Base-by-base conservation (phyloP, 805 yeast genomes). In the Saccharomycopsis olivae region DNA sequence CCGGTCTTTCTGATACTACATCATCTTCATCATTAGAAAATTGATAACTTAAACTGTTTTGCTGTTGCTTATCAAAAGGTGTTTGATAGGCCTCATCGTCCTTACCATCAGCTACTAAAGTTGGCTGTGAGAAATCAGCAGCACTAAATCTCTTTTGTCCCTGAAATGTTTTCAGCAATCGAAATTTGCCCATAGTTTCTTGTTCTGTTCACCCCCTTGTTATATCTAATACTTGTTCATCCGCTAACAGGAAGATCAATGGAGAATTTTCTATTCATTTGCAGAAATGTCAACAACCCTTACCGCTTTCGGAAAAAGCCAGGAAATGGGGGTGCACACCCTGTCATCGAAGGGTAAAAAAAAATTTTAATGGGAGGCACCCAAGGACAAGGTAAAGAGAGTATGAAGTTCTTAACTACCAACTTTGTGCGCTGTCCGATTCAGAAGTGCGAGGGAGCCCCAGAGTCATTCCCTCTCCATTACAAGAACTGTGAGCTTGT, bases 391-490 rank as follows among this genome's bases (percentile, higher is more conserved):
- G n/a, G 6, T 29, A 14, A 17, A 20, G 2, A 34, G 9, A 34
- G 6, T 9, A 89, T 89, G 98, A 89, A 92, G 63, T 76, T 89
- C 53, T 65, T 92, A 20, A 89, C 98, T n/a, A 84, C 96, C 10
- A 92, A 92, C 60, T 92, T 92, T 60, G 94, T 92, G 47, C 86
- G 81, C 57, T 92, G 98, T 61, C 87, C 97, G 0, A 82, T 86
- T 46, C 78, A 80, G 53, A 53, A 76, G 2, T 92, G 98, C 55
- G 86, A 79, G 33, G 62, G 75, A 11, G 71, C 89, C 4, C 71
- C 73, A 11, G 73, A 75, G 4, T 75, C 94, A 15, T 92, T 87
- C 56, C 98, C 98, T 2, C 68, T 92, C 41, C 66, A 68, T 45
- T 89, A 70, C 56, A 58, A 68, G 41, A 68, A 68, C 40, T 80